phyloP scores from a whole-genome alignment of 371 early-diverging fungal genomes.

The Apophysomyces elegans region DNA sequence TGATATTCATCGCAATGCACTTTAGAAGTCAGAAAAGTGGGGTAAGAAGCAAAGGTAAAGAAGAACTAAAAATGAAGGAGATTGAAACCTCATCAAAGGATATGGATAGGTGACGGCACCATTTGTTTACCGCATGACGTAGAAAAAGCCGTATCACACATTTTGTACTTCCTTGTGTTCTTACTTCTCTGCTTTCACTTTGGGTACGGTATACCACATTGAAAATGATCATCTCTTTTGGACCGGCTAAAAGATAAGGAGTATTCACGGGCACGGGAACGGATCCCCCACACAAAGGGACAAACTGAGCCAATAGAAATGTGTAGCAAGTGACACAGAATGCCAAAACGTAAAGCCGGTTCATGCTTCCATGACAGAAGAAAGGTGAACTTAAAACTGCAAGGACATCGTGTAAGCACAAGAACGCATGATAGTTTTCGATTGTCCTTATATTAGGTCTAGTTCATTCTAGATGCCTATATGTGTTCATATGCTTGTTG shows the following conservation, averaged over 20 bases:
- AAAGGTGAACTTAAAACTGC: no score
- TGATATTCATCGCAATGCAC: background rate
- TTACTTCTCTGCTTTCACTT: background rate
- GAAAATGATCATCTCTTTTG: background rate
- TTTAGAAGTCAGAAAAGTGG: constrained; percentile 10
- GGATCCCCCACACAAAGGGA: constrained; percentile 12
- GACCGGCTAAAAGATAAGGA: constrained; percentile 27
- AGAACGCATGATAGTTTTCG: no score
- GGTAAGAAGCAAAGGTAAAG: background rate
- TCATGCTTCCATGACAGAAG: constrained; percentile 3
- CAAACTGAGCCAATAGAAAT: constrained; percentile 4
- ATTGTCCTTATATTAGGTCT: no score
- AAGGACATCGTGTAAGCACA: no score
- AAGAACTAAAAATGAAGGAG: background rate
- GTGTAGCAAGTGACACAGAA: background rate
- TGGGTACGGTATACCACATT: background rate
- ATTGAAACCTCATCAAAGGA: background rate
- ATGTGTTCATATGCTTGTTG: no score
- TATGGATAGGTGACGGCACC: background rate
- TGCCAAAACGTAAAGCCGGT: constrained; percentile 30
- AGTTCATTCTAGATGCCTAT: no score
- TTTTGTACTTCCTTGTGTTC: background rate
- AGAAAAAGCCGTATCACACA: background rate
- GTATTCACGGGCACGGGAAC: background rate
- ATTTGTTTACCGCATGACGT: background rate